Evolutionary conservation across 768 basidiomycete genomes (phyloP).

Genomic region (Pleurotus sapidus): DNA sequence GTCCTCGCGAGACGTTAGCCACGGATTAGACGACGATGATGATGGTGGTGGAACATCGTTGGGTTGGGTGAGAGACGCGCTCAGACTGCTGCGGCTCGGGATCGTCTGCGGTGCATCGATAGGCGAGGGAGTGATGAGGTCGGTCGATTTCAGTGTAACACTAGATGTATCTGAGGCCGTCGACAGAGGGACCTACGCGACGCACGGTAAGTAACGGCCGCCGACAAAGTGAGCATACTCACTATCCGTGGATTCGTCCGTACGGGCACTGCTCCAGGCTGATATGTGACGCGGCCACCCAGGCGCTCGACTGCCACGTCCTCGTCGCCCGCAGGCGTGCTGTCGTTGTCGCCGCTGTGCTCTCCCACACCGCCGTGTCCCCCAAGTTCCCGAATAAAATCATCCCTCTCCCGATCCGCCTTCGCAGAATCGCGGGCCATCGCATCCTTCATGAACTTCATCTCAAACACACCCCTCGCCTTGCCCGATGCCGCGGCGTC

Average conservation of each 20-base stretch:
- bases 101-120: constrained; percentile 17
- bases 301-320: constrained; percentile 47
- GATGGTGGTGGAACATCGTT: too few relatives aligned
- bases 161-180: constrained; percentile 56
- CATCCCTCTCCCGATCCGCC: constrained; percentile 63
- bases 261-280: constrained; percentile 40
- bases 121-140: constrained; percentile 40
- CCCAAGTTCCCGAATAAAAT: constrained; percentile 71
- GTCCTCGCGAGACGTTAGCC: constrained; percentile 72
- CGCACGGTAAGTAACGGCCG: background rate
- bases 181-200: background rate
- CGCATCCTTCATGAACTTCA: constrained; percentile 99
- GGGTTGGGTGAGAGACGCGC: background rate
- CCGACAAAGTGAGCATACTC: background rate
- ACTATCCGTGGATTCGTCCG: constrained; percentile 14
- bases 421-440: constrained; percentile 61
- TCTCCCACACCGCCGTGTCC: constrained; percentile 25
- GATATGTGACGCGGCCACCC: constrained; percentile 65
- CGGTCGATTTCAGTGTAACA: constrained; percentile 62
- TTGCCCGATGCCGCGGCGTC: constrained; percentile 31
- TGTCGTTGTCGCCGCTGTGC: constrained; percentile 16
- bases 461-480: constrained; percentile 77
- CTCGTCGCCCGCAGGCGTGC: constrained; percentile 19
- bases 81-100: constrained; percentile 11
- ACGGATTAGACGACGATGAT: constrained; percentile 59